phyloP scores from a whole-genome alignment of 495 filamentous ascomycete species.

The Daldinia loculata region DNA sequence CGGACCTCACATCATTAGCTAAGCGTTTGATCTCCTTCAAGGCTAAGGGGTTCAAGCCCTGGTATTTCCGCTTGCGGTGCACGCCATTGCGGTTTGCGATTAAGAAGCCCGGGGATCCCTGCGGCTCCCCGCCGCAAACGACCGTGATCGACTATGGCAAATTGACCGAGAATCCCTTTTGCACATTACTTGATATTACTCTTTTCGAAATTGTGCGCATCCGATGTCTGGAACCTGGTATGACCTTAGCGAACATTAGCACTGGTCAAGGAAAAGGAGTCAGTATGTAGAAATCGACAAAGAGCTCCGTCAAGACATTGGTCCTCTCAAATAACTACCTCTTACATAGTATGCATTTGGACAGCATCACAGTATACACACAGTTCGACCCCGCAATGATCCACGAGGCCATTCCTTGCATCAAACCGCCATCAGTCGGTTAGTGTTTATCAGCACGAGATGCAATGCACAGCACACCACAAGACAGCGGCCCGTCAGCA shows the following conservation, averaged over 20 bases:
- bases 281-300: background rate
- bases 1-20: slow-evolving; percentile 36
- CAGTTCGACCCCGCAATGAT: slow-evolving; percentile 30
- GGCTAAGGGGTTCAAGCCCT: slow-evolving; percentile 30
- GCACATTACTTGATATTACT: slow-evolving; percentile 20
- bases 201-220: slow-evolving; percentile 21
- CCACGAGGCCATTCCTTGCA: slow-evolving; percentile 36
- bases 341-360: too few relatives aligned
- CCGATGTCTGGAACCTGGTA: slow-evolving; percentile 20
- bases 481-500: background rate
- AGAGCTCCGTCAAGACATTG: background rate
- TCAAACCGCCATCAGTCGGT: slow-evolving; percentile 7
- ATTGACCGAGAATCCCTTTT: slow-evolving; percentile 36
- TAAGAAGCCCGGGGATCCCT: slow-evolving; percentile 25
- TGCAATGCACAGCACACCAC: slow-evolving; percentile 36
- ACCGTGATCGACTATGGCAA: slow-evolving; percentile 34
- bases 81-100: slow-evolving; percentile 39
- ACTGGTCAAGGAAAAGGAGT: background rate
- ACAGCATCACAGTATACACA: background rate
- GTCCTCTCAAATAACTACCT: too few relatives aligned
- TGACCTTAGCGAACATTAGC: background rate
- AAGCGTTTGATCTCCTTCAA: slow-evolving; percentile 42
- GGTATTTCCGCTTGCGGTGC: slow-evolving; percentile 41
- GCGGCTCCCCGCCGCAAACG: slow-evolving; percentile 26
- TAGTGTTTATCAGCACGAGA: slow-evolving; percentile 38